Evolutionary conservation across 1,139 yeast species (phyloP), one percentile per base, ranked within the genome.

Genomic region (Taphrina confusa): DNA sequence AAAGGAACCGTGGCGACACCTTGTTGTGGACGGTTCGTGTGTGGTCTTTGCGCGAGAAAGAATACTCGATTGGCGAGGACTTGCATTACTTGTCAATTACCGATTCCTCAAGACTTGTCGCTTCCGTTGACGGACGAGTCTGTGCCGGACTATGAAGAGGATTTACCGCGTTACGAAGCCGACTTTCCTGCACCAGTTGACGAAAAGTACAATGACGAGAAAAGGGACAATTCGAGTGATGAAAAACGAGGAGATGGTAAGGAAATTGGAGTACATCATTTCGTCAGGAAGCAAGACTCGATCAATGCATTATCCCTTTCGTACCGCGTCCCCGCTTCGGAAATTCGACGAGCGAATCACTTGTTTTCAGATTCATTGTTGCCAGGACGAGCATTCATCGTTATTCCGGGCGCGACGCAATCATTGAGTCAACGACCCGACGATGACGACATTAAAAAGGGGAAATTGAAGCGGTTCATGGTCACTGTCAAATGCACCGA

Each of bases 361-460:
- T 14, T 54, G 20, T 54, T 54, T 33, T 4, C 50, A 25, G 58
- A 54, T 22, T 18, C 25, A 12, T 28, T 54, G 11, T 22, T 54
- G n/a, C 58, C 42, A 40, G 58, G 44, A 8, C 58, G 58, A 5
- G 30, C 58, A n/a, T 54, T 54, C 51, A 34, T 54, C 37, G 27
- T 54, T 18, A 25, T 54, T 22, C 58, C 58, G 20, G 58, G 58
- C 4, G 58, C 58, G 39, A 30, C 34, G 5, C 31, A 14, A 8
- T 54, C 58, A 2, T 30, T 54, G n/a, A 40, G 50, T 6, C 33
- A 36, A 16, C n/a, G 50, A 22, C 58, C 58, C 4, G 44, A 28
- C 16, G 58, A 54, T 23, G 51, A 44, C 22, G 58, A 54, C 16
- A 36, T 23, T 11, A n/a, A n/a, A 20, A 54, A 54, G 45, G 58